A percentile compares a stretch with the other conserved stretches of the same genome.
These are phyloP conservation scores for Macrolepiota fuliginosa DNA, from an alignment of 768 basidiomycete genomes.

Conservation along the genomic window DNA sequence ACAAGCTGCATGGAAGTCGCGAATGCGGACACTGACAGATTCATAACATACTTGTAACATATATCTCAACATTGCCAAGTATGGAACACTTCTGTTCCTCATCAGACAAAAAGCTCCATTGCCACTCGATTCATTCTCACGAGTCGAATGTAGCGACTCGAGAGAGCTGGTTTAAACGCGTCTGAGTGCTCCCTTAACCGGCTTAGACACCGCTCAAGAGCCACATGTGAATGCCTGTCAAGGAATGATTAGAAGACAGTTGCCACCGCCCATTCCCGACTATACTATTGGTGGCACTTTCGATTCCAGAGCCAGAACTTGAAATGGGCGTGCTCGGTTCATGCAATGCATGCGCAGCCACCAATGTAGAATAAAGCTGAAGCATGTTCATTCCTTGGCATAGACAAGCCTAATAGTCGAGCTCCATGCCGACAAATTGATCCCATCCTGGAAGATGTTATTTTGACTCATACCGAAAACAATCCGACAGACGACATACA, in stretches of 20 bases:
- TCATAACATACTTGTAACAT: neutral
- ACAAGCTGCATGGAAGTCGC: constrained; percentile 5
- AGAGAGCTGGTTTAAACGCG: neutral
- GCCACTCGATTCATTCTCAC: neutral
- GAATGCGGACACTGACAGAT: neutral
- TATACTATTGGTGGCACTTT: neutral
- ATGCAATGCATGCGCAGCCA: no score
- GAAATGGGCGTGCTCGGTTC: no score
- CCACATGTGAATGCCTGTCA: neutral
- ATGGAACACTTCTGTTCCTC: neutral
- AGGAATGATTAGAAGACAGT: neutral
- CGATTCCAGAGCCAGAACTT: no score
- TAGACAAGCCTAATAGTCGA: neutral
- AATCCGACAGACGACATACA: neutral
- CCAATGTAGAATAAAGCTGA: neutral
- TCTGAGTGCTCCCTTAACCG: neutral
- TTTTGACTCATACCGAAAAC: neutral
- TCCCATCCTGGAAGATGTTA: neutral
- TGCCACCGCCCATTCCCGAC: neutral
- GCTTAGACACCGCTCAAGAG: neutral
- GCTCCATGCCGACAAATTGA: neutral
- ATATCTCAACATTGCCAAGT: neutral
- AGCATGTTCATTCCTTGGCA: neutral
- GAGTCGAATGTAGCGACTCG: neutral
- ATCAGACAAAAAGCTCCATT: neutral